Evolutionary conservation across 2,329 filamentous ascomycete species (phyloP).

Genomic region (Fusarium sp.): DNA sequence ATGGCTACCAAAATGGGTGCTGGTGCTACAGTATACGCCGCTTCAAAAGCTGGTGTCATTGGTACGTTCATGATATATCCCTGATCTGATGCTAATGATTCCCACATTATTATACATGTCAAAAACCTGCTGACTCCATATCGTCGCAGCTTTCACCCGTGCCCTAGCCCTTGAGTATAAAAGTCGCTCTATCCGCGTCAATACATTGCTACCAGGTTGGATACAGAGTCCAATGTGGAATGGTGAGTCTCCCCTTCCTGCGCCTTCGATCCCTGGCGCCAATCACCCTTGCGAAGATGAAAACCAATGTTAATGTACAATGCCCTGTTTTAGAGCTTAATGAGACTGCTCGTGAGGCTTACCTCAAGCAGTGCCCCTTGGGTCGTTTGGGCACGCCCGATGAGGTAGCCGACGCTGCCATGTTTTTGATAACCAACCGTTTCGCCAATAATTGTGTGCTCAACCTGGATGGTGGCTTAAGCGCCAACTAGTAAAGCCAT

Average conservation of each 20-base stretch:
- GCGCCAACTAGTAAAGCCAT: constrained; percentile 62
- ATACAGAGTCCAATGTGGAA: constrained; percentile 83
- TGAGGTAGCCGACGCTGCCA: constrained; percentile 83
- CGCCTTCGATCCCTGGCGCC: constrained; percentile 12
- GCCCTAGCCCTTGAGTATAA: constrained; percentile 72
- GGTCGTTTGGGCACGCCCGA: constrained; percentile 72
- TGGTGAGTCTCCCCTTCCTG: constrained; percentile 58
- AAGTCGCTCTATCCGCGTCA: constrained; percentile 73
- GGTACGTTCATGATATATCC: constrained; percentile 55
- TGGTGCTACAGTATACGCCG: constrained; percentile 79
- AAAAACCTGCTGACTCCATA: constrained; percentile 30
- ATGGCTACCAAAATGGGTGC: constrained; percentile 74
- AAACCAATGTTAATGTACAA: constrained; percentile 53
- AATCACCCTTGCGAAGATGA: constrained; percentile 21
- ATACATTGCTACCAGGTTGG: constrained; percentile 85
- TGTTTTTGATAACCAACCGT: constrained; percentile 79
- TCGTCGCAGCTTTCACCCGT: constrained; percentile 69
- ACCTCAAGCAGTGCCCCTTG: constrained; percentile 66
- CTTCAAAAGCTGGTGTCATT: constrained; percentile 82
- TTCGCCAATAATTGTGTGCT: constrained; percentile 90
- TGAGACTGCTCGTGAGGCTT: constrained; percentile 49
- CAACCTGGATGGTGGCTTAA: constrained; percentile 86
- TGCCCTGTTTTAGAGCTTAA: constrained; percentile 47
- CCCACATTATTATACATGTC: constrained; percentile 37
- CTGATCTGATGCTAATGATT: constrained; percentile 27